phyloP scores from a whole-genome alignment of 371 early-diverging fungal genomes.

The Mucor piriformis region DNA sequence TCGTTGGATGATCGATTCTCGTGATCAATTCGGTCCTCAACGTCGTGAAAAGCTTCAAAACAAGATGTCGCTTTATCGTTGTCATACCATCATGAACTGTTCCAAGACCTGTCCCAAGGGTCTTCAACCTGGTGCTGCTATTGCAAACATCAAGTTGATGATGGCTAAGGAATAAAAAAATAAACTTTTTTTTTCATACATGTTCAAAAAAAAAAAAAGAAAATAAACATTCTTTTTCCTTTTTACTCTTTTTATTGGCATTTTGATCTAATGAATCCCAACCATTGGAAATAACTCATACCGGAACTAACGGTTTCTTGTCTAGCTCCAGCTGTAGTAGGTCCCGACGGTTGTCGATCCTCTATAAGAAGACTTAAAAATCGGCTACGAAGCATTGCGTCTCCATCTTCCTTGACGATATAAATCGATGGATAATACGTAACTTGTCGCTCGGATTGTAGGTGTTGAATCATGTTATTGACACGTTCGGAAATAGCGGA shows the following conservation, averaged over 20 bases:
- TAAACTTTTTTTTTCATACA: no score
- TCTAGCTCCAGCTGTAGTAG: constrained; percentile 45
- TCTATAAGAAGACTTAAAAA: constrained; percentile 72
- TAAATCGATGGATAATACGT: constrained; percentile 44
- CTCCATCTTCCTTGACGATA: constrained; percentile 80
- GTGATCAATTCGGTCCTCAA: constrained; percentile 91
- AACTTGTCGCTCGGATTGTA: constrained; percentile 22
- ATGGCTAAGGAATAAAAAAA: constrained; percentile 81
- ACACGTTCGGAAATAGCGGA: constrained; percentile 44
- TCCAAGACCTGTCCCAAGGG: constrained; percentile 97
- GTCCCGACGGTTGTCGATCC: constrained; percentile 51
- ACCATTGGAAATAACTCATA: constrained; percentile 81
- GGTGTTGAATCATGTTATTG: constrained; percentile 17
- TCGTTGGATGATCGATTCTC: constrained; percentile 97
- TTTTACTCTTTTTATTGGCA: constrained; percentile 18
- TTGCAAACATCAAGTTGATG: constrained; percentile 93
- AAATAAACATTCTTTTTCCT: background rate
- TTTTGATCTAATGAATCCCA: constrained; percentile 50
- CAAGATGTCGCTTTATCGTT: constrained; percentile 94
- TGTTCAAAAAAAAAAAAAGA: background rate
- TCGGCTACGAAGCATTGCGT: constrained; percentile 58
- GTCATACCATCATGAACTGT: constrained; percentile 99
- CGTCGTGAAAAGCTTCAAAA: constrained; percentile 91
- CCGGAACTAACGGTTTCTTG: constrained; percentile 60
- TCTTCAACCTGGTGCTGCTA: constrained; percentile 92